Base-by-base conservation (phyloP, 2,329 filamentous ascomycete species). In the Xylaria sp. region DNA sequence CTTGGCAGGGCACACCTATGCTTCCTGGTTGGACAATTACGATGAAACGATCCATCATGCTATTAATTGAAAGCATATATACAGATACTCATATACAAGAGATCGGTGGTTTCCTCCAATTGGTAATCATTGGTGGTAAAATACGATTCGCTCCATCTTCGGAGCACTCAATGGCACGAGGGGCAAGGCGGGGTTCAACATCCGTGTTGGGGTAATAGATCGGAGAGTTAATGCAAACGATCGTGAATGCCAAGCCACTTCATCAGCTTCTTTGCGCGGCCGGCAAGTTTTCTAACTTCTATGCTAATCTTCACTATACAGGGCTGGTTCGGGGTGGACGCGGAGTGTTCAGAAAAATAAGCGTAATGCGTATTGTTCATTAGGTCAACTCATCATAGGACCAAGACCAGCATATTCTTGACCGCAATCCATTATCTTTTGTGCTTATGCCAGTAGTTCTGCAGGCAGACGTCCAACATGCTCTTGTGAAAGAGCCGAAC, bases 81-180 rank as follows among this genome's bases (percentile, higher is more conserved):
- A 38, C 59, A 51, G 4, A 27, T 44, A n/a, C 39, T 42, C 20
- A 38, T 31, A 29, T 20, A 47, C 2, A 33, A n/a, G 3, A 39
- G n/a, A 22, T 22, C 1, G 1, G 33, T 17, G 11, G 3, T 25
- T 49, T 25, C 17, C 22, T 20, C 42, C 33, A 31, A 25, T 53
- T 27, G 27, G 20, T 25, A 42, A 25, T 39, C 44, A 69, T 69
- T 69, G 67, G 67, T 67, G 67, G 67, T 54, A 69, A 69, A 69
- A 53, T 68, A 53, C 25, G 27, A 33, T 45, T 53, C 3, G 58
- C 39, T 49, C 62, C 55, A 63, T 61, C 42, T 39, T 62, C 61
- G 61, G 64, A 11, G 20, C 29, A 57, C 53, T 51, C 22, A 38
- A 68, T 55, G 39, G 27, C 22, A 61, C 10, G 56, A 64, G 29